These are phyloP conservation scores for Sugiyamaella japonica DNA, from an alignment of 1,139 yeast species.

Conservation along the genomic window DNA sequence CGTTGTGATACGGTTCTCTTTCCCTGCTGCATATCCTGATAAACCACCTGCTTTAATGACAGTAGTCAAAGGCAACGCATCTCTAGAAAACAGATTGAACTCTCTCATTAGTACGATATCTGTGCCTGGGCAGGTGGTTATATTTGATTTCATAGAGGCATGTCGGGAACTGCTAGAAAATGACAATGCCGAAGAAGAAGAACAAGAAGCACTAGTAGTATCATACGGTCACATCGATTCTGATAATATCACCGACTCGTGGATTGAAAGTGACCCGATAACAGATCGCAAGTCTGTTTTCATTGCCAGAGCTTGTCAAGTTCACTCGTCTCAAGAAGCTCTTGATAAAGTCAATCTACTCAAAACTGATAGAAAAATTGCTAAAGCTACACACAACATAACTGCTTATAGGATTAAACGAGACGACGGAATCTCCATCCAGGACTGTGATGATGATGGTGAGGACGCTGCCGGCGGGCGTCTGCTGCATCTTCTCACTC, in stretches of 20 bases:
- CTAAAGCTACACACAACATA: constrained; percentile 76
- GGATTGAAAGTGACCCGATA: constrained; percentile 77
- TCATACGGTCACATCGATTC: background rate
- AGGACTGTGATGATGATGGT: constrained; percentile 96
- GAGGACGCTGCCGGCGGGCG: constrained; percentile 96
- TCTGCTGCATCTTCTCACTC: constrained; percentile 63
- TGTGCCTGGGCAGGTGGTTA: constrained; percentile 64
- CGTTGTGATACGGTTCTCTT: constrained; percentile 59
- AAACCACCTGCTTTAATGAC: constrained; percentile 49
- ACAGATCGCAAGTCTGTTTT: constrained; percentile 84
- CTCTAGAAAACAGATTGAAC: constrained; percentile 47
- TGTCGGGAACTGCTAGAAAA: constrained; percentile 45
- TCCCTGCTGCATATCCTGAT: constrained; percentile 72
- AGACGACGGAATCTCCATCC: constrained; percentile 53
- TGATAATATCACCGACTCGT: constrained; percentile 53
- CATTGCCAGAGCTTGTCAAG: constrained; percentile 69
- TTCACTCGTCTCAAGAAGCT: constrained; percentile 66
- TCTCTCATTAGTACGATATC: constrained; percentile 48
- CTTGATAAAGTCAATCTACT: constrained; percentile 51
- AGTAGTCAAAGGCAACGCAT: constrained; percentile 35
- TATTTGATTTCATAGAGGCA: constrained; percentile 75
- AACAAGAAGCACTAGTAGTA: background rate
- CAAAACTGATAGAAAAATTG: constrained; percentile 62
- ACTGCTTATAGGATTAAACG: constrained; percentile 77
- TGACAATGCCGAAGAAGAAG: constrained; percentile 2